Conservation (phyloP, 768 basidiomycete genomes). For the Chalciporus pseudorubinellus region DNA sequence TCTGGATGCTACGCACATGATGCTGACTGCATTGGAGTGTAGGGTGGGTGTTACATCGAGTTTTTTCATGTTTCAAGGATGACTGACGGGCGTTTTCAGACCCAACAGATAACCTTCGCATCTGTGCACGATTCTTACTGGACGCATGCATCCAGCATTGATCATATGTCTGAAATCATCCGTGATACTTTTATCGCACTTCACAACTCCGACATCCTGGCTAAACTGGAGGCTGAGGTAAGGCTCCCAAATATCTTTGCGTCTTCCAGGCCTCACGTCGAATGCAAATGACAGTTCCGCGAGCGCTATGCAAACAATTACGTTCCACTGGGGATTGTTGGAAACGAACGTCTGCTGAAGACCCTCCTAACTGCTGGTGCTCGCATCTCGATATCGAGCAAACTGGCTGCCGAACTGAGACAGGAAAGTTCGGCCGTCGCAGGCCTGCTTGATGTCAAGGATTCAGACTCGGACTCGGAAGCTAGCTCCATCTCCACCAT, state of each 20-base stretch:
- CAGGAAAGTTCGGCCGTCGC: slow-evolving; percentile 23
- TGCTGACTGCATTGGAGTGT: slow-evolving; percentile 91
- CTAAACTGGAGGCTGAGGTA: slow-evolving; percentile 72
- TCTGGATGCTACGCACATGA: slow-evolving; percentile 98
- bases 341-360: slow-evolving; percentile 36
- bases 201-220: slow-evolving; percentile 84
- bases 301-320: slow-evolving; percentile 75
- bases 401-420: slow-evolving; percentile 34
- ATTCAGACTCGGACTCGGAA: slow-evolving; percentile 37
- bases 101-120: slow-evolving; percentile 78
- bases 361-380: slow-evolving; percentile 44
- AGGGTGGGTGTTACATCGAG: slow-evolving; percentile 45
- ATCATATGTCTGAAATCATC: slow-evolving; percentile 85
- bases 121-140: slow-evolving; percentile 99
- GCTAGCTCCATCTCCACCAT: slow-evolving; percentile 32
- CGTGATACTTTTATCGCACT: slow-evolving; percentile 92
- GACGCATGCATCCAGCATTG: slow-evolving; percentile 89
- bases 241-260: slow-evolving; percentile 13
- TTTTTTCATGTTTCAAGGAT: background rate
- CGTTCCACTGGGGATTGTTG: slow-evolving; percentile 55
- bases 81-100: slow-evolving; percentile 39
- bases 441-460: slow-evolving; percentile 38
- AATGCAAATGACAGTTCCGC: slow-evolving; percentile 48
- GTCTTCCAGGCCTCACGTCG: background rate
- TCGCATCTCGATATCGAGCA: slow-evolving; percentile 40